A percentile compares a stretch with the other conserved stretches of the same genome.
Evolutionary conservation across 164 flowering plant species (phyloP).

Genomic region (Warburgia ugandensis): DNA sequence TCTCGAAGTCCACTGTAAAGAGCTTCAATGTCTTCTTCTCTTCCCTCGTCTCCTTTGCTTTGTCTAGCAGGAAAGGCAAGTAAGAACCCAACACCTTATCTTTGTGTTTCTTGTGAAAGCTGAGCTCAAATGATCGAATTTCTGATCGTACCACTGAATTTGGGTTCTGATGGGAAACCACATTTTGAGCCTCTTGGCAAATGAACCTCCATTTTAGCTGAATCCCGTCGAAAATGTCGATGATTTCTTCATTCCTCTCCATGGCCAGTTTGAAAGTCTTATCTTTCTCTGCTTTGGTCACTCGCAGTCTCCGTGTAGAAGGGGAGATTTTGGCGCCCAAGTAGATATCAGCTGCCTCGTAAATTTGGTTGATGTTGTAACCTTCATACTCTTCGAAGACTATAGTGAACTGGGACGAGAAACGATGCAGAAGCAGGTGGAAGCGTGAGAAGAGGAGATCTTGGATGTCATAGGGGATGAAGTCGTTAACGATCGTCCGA

Average conservation of each 20-base stretch:
- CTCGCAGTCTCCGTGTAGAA: neutral
- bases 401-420: slow-evolving; percentile 28
- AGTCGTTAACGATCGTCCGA: slow-evolving; percentile 30
- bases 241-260: slow-evolving; percentile 13
- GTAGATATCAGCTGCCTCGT: slow-evolving; percentile 16
- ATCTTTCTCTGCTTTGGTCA: slow-evolving; percentile 4
- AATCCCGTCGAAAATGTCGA: slow-evolving; percentile 13
- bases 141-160: slow-evolving; percentile 8
- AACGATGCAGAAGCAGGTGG: slow-evolving; percentile 12
- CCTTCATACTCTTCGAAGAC: slow-evolving; percentile 19
- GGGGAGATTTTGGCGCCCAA: slow-evolving; percentile 9
- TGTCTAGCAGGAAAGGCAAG: slow-evolving; percentile 27
- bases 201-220: slow-evolving; percentile 13
- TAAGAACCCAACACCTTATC: slow-evolving; percentile 25
- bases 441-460: slow-evolving; percentile 21
- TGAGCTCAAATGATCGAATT: slow-evolving; percentile 29
- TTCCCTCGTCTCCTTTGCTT: slow-evolving; percentile 17
- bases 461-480: slow-evolving; percentile 29
- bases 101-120: slow-evolving; percentile 31
- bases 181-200: neutral
- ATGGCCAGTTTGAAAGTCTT: slow-evolving; percentile 3
- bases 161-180: neutral
- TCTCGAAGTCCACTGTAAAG: slow-evolving; percentile 15
- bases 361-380: slow-evolving; percentile 12
- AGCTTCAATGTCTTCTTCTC: slow-evolving; percentile 28